Conservation (phyloP, 768 basidiomycete species). For the Ramaria sp. region DNA sequence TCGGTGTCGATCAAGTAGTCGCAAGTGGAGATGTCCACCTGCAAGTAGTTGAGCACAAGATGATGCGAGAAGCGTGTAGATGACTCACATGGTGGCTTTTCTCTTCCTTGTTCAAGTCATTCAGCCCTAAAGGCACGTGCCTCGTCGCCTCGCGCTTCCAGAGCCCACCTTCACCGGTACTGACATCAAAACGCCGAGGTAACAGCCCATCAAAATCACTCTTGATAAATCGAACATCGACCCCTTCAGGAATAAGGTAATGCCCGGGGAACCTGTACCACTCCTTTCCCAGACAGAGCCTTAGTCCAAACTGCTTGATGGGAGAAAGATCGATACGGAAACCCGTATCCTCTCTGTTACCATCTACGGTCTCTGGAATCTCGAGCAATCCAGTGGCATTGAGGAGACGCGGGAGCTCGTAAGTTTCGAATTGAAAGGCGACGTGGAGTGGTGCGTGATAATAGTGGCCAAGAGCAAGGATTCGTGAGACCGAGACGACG, state of each 20-base stretch:
- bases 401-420: constrained; percentile 75
- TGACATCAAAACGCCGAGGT: constrained; percentile 67
- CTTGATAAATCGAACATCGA: constrained; percentile 82
- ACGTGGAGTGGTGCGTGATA: constrained; percentile 83
- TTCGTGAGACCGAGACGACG: constrained; percentile 67
- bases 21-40: constrained; percentile 68
- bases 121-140: constrained; percentile 53
- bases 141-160: constrained; percentile 59
- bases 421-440: constrained; percentile 56
- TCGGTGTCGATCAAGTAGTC: constrained; percentile 89
- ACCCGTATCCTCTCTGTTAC: constrained; percentile 25
- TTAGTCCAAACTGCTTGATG: constrained; percentile 59
- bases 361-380: constrained; percentile 26
- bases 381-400: constrained; percentile 59
- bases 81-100: constrained; percentile 63
- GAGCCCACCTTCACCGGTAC: constrained; percentile 21
- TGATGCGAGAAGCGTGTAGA: background rate
- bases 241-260: constrained; percentile 75
- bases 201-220: constrained; percentile 86
- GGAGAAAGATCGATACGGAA: constrained; percentile 54
- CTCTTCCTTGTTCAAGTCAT: constrained; percentile 83
- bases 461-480: constrained; percentile 75
- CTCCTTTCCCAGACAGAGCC: constrained; percentile 84
- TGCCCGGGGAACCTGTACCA: constrained; percentile 93
- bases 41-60: constrained; percentile 6